These are phyloP conservation scores for Niveomyces coronatus DNA, from an alignment of 2,329 filamentous ascomycete species.

Conservation along the genomic window DNA sequence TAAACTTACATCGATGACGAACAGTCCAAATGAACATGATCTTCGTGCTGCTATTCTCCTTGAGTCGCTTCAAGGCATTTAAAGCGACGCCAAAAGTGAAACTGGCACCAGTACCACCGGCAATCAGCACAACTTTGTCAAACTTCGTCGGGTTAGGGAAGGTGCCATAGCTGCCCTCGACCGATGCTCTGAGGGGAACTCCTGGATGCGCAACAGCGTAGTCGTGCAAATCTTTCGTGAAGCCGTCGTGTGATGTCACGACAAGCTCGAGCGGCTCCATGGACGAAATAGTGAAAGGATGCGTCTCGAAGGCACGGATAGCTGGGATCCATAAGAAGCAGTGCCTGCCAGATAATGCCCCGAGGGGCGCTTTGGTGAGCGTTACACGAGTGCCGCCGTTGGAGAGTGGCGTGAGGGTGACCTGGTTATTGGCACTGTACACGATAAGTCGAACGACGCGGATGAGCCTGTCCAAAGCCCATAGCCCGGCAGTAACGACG, in stretches of 20 bases:
- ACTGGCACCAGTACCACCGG: constrained; percentile 50
- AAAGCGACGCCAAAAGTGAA: constrained; percentile 37
- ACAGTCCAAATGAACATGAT: constrained; percentile 32
- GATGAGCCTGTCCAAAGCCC: constrained; percentile 40
- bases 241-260: constrained; percentile 47
- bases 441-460: constrained; percentile 32
- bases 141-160: constrained; percentile 40
- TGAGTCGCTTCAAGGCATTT: constrained; percentile 22
- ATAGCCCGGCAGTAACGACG: constrained; percentile 34
- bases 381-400: constrained; percentile 45
- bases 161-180: constrained; percentile 50
- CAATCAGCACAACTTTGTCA: constrained; percentile 48
- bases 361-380: constrained; percentile 36
- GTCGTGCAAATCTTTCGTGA: constrained; percentile 44
- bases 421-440: constrained; percentile 40
- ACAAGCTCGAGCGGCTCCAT: constrained; percentile 46
- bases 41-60: constrained; percentile 13
- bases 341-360: constrained; percentile 45
- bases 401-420: constrained; percentile 41
- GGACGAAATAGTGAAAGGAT: constrained; percentile 52
- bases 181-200: constrained; percentile 35
- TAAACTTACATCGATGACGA: constrained; percentile 23
- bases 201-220: constrained; percentile 41
- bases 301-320: constrained; percentile 46
- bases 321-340: constrained; percentile 54